Conservation (phyloP, 2,329 filamentous ascomycete species). For the Elsinoe fawcettii region DNA sequence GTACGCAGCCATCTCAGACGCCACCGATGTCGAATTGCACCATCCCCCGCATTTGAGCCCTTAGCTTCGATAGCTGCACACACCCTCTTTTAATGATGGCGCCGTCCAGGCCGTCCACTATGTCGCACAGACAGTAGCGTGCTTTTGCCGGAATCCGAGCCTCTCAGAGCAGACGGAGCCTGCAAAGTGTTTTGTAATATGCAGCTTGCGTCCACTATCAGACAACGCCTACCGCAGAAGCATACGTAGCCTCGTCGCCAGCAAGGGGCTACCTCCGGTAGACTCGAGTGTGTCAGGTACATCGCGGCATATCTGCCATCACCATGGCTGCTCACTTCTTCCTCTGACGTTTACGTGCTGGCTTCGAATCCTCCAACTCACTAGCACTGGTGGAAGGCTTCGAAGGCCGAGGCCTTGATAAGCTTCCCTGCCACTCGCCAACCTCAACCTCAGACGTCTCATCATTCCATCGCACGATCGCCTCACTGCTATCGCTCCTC, state of each 20-base stretch:
- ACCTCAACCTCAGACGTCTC: slow-evolving; percentile 18
- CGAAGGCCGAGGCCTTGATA: not conserved
- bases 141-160: slow-evolving; percentile 6
- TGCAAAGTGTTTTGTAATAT: not conserved
- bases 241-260: not conserved
- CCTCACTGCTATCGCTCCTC: slow-evolving; percentile 19
- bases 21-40: slow-evolving; percentile 1
- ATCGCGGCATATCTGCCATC: not conserved
- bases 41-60: not conserved
- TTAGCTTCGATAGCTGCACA: slow-evolving; percentile 3
- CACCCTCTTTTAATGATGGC: not conserved
- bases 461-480: slow-evolving; percentile 17
- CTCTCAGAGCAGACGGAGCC: not conserved
- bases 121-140: slow-evolving; percentile 5
- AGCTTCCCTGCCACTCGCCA: slow-evolving; percentile 15
- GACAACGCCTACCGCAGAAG: not conserved
- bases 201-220: not conserved
- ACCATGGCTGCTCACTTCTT: not conserved
- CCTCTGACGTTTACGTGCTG: slow-evolving; percentile 1
- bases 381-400: not conserved
- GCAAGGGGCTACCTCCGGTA: not conserved
- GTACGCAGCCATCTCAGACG: not conserved
- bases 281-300: not conserved
- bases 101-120: not conserved
- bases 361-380: not conserved